Evolutionary conservation across 2,329 filamentous ascomycete species (phyloP), one percentile per base, ranked within the genome.

Genomic region (Akanthomyces muscarius): DNA sequence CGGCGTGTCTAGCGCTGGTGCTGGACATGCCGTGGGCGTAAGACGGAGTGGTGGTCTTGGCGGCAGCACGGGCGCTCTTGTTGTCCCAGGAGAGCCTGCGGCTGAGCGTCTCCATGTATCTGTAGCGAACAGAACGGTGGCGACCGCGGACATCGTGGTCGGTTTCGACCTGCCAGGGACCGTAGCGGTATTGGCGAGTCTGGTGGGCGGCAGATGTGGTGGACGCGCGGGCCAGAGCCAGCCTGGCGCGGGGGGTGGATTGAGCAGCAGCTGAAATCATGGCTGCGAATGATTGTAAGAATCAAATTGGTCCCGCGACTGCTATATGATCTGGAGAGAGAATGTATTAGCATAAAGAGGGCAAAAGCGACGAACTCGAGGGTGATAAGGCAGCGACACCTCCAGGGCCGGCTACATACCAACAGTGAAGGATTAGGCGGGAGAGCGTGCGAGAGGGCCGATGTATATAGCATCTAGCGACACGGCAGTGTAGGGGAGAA

Each of bases 61-160:
- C 44, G 45, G 61, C 61, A 18, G n/a, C 73, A 62, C 18, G 71
- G 62, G 3, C 42, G 41, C 72, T 66, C 38, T 73, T 70, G 50
- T 79, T 77, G 42, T 83, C 78, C 81, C 81, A 84, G 1, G 76
- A 75, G 2, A 80, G 67, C 59, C 73, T 78, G 21, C 78, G 76
- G 65, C 76, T 76, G 23, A 83, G 63, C 3, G 76, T 72, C 61
- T 83, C 78, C 63, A 76, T 71, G 66, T 80, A 80, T 63, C 77
- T 81, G 67, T 81, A 77, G 51, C 78, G 80, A 13, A 78, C 45
- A 4, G 69, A 65, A 60, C 77, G 76, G 65, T 78, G 74, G 14
- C 78, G 81, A 50, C 77, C 79, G 57, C 78, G 77, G 36, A 77
- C 65, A 58, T 83, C 78, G 50, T 73, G 76, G 45, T 77, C 74